Evolutionary conservation across 371 early-diverging fungal species (phyloP).

Genomic region (Mucor lusitanicus): DNA sequence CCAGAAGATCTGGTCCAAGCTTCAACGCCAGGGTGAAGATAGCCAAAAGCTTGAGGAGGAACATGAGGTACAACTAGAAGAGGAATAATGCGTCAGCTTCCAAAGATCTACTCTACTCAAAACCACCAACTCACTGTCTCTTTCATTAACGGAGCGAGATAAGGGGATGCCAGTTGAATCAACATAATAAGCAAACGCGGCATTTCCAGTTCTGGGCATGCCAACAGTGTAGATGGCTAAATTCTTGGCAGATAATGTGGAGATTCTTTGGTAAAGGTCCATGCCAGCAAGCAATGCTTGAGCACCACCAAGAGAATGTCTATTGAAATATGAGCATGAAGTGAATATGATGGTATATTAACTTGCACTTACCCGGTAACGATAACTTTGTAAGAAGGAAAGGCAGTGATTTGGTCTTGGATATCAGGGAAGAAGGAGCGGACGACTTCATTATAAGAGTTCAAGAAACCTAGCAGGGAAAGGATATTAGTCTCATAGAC

Average conservation of each 20-base stretch:
- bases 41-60: slow-evolving; percentile 19
- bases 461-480: slow-evolving; percentile 12
- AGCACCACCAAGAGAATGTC: slow-evolving; percentile 31
- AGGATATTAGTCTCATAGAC: background rate
- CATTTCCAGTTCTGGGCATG: slow-evolving; percentile 27
- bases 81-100: background rate
- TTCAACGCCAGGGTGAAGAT: slow-evolving; percentile 27
- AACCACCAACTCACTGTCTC: slow-evolving; percentile 6
- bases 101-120: background rate
- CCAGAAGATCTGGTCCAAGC: slow-evolving; percentile 11
- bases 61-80: slow-evolving; percentile 22
- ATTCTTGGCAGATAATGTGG: slow-evolving; percentile 12
- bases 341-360: background rate
- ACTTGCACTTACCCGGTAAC: slow-evolving; percentile 12
- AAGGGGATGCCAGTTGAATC: slow-evolving; percentile 18
- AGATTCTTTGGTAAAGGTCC: slow-evolving; percentile 26
- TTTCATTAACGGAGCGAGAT: slow-evolving; percentile 16
- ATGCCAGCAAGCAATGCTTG: slow-evolving; percentile 26
- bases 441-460: slow-evolving; percentile 10
- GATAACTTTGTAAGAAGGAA: slow-evolving; percentile 17
- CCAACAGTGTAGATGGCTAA: slow-evolving; percentile 24
- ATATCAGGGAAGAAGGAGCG: slow-evolving; percentile 6
- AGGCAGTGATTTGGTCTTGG: slow-evolving; percentile 11
- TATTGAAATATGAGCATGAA: background rate
- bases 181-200: slow-evolving; percentile 27